Percentiles rank a stretch among this genome's conserved stretches.
Conservation (phyloP, 805 yeast genomes). For the Sporopachydermia quercuum region DNA sequence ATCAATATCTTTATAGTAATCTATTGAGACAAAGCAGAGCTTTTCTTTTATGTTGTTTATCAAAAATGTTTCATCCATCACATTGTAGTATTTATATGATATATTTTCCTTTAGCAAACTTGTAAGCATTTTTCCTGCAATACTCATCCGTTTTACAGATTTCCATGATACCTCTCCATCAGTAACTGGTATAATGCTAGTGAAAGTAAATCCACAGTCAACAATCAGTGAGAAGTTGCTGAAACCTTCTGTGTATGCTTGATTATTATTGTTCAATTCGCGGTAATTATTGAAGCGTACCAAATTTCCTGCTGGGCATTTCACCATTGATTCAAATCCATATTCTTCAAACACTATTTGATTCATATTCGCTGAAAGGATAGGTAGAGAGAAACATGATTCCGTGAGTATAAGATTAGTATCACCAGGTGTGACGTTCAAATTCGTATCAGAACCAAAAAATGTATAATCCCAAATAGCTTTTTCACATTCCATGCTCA, state of each 20-base stretch:
- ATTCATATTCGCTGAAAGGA: conserved; percentile 70
- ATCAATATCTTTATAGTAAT: conserved; percentile 36
- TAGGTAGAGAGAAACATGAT: conserved; percentile 69
- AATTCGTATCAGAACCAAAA: conserved; percentile 25
- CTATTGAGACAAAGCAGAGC: conserved; percentile 50
- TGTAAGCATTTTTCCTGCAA: conserved; percentile 77
- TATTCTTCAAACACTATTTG: conserved; percentile 91
- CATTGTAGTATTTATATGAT: conserved; percentile 84
- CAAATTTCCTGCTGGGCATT: conserved; percentile 32
- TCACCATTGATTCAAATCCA: conserved; percentile 55
- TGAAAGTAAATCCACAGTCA: conserved; percentile 79
- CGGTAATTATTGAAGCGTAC: conserved; percentile 44
- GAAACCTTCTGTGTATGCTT: conserved; percentile 9
- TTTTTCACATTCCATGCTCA: conserved; percentile 83
- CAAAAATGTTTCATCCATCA: conserved; percentile 77
- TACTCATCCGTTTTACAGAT: conserved; percentile 63
- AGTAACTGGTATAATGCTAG: conserved; percentile 76
- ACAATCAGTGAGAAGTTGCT: conserved; percentile 64
- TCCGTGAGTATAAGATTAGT: conserved; percentile 62
- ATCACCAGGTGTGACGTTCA: conserved; percentile 27
- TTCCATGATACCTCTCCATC: conserved; percentile 64
- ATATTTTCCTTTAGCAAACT: conserved; percentile 74
- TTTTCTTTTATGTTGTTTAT: conserved; percentile 78
- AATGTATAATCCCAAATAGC: conserved; percentile 81
- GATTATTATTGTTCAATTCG: conserved; percentile 12